Conservation (phyloP, 805 yeast species). For the Zygoascus ofunaensis region DNA sequence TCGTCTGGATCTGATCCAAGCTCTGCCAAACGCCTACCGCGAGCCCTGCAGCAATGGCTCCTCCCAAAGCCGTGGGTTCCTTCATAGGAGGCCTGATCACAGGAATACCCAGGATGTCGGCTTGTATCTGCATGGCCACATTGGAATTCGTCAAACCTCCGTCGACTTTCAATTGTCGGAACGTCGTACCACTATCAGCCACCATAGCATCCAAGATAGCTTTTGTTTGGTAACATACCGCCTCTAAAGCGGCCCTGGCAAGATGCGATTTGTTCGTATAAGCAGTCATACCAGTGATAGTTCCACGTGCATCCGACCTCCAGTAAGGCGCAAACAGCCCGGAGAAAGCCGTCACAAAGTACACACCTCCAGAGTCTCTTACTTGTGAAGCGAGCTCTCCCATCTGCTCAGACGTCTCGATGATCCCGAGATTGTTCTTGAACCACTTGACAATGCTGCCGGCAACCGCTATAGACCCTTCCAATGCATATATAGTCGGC, state of each 20-base stretch:
- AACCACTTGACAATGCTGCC: constrained; percentile 93
- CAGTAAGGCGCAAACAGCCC: constrained; percentile 95
- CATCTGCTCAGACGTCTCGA: constrained; percentile 73
- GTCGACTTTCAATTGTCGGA: constrained; percentile 54
- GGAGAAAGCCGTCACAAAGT: constrained; percentile 88
- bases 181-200: constrained; percentile 58
- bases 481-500: constrained; percentile 75
- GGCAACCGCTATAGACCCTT: constrained; percentile 94
- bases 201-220: constrained; percentile 89
- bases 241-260: constrained; percentile 91
- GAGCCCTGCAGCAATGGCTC: constrained; percentile 92
- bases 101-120: constrained; percentile 81
- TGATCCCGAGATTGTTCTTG: constrained; percentile 77
- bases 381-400: constrained; percentile 86
- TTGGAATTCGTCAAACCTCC: constrained; percentile 93
- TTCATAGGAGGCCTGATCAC: constrained; percentile 73
- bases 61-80: constrained; percentile 93
- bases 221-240: constrained; percentile 87
- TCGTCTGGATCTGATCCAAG: constrained; percentile 51
- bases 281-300: constrained; percentile 87
- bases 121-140: constrained; percentile 88
- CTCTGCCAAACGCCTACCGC: constrained; percentile 64
- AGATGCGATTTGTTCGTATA: constrained; percentile 86
- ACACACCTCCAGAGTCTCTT: constrained; percentile 78
- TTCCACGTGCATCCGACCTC: constrained; percentile 88